phyloP scores from a whole-genome alignment of 441 rosid species.

The Populus hybrid region DNA sequence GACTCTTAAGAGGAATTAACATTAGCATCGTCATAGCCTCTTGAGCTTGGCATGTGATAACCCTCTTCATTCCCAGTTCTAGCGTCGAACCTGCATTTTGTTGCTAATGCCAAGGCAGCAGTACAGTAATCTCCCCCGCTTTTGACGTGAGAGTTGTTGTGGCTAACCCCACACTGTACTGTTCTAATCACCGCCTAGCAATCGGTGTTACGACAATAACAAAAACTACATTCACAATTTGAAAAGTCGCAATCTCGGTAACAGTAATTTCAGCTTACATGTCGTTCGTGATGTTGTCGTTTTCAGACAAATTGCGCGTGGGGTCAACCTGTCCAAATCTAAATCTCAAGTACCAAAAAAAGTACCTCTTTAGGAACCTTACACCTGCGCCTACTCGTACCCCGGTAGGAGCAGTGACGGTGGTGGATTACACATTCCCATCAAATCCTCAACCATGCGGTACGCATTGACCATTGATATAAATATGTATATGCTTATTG shows the following conservation, averaged over 20 bases:
- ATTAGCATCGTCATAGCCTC: neutral
- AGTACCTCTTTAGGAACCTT: neutral
- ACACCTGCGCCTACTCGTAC: no score
- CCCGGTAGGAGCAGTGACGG: neutral
- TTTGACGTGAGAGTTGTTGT: neutral
- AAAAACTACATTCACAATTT: neutral
- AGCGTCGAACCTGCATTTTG: neutral
- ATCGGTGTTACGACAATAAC: neutral
- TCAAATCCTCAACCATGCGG: neutral
- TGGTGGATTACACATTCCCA: constrained; percentile 1
- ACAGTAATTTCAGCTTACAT: neutral
- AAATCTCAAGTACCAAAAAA: neutral
- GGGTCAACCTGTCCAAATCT: constrained; percentile 7
- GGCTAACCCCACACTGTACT: neutral
- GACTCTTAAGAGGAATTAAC: no score
- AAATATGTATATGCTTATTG: no score
- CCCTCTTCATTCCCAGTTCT: neutral
- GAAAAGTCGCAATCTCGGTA: neutral
- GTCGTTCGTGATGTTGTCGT: no score
- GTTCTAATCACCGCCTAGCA: neutral
- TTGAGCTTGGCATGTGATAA: neutral
- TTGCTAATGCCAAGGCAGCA: neutral
- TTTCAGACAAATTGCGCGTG: constrained; percentile 8
- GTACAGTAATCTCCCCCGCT: neutral
- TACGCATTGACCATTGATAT: neutral